Conservation (phyloP, 192 early-diverging fungal genomes). For the Backusella mclennaniae region DNA sequence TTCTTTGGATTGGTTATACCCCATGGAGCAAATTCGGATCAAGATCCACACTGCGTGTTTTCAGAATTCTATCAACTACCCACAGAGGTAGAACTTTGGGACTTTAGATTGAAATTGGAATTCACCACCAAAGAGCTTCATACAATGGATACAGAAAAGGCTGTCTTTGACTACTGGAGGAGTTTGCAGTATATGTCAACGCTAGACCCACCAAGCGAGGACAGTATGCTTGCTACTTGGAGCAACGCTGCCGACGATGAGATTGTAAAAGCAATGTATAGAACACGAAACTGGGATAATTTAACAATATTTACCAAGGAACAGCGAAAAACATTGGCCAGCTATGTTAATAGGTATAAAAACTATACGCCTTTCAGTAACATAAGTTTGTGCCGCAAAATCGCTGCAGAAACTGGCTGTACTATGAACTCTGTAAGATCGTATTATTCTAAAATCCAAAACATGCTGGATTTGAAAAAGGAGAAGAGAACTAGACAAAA, state of each 20-base stretch:
- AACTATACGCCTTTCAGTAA: not conserved
- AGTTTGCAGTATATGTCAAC: not conserved
- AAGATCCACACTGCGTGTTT: not conserved
- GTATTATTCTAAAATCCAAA: slow-evolving; percentile 14
- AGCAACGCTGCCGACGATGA: not conserved
- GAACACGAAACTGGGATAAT: slow-evolving; percentile 11
- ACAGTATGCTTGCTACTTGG: not conserved
- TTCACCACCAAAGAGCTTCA: not conserved
- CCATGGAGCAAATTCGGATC: not conserved
- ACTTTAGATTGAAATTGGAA: not conserved
- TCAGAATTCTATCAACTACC: not conserved
- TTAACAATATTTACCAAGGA: not conserved
- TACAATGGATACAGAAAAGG: not conserved
- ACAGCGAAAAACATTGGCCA: not conserved
- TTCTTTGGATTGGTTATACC: not conserved
- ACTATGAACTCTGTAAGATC: not conserved
- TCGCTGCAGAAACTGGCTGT: not conserved
- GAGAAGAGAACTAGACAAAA: not conserved
- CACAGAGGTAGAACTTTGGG: not conserved
- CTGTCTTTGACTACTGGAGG: slow-evolving; percentile 9
- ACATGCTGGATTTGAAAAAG: not conserved
- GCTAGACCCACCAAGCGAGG: not conserved
- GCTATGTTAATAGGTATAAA: not conserved
- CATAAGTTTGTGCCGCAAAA: not conserved
- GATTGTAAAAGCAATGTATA: not conserved